Conservation (phyloP, 2,329 filamentous ascomycete genomes). For the Pestalotiopsis fici region DNA sequence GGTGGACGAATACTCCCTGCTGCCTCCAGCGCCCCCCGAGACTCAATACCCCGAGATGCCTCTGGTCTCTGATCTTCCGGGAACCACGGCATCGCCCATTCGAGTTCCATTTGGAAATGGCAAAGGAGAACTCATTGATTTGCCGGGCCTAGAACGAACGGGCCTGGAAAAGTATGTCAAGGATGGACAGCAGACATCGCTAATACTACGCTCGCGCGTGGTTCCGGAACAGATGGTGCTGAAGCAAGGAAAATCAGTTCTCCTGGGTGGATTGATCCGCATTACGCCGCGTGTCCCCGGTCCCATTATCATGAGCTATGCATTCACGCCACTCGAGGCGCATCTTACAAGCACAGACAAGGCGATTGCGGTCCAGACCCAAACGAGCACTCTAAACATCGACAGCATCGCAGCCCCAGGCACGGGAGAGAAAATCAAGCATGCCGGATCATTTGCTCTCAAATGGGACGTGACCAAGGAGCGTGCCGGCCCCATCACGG, state of each 20-base stretch:
- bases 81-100: slow-evolving; percentile 94
- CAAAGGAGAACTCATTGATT: slow-evolving; percentile 87
- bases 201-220: slow-evolving; percentile 79
- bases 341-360: slow-evolving; percentile 83
- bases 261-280: slow-evolving; percentile 84
- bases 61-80: slow-evolving; percentile 80
- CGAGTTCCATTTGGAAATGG: slow-evolving; percentile 85
- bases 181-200: slow-evolving; percentile 61
- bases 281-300: slow-evolving; percentile 74
- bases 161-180: slow-evolving; percentile 72
- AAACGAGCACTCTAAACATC: slow-evolving; percentile 60
- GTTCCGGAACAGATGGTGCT: slow-evolving; percentile 73
- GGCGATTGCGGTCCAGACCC: slow-evolving; percentile 71
- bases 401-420: slow-evolving; percentile 64
- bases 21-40: slow-evolving; percentile 76
- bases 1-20: slow-evolving; percentile 53
- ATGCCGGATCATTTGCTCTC: slow-evolving; percentile 75
- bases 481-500: slow-evolving; percentile 73
- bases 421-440: slow-evolving; percentile 58
- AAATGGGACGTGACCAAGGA: slow-evolving; percentile 81
- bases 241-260: slow-evolving; percentile 75
- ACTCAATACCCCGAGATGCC: slow-evolving; percentile 82
- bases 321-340: slow-evolving; percentile 77
- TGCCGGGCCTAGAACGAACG: slow-evolving; percentile 80
- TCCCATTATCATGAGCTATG: slow-evolving; percentile 74